A percentile compares a stretch with the other conserved stretches of the same genome.
phyloP scores from a whole-genome alignment of 2,329 filamentous ascomycete species.

The Colletotrichum godetiae region DNA sequence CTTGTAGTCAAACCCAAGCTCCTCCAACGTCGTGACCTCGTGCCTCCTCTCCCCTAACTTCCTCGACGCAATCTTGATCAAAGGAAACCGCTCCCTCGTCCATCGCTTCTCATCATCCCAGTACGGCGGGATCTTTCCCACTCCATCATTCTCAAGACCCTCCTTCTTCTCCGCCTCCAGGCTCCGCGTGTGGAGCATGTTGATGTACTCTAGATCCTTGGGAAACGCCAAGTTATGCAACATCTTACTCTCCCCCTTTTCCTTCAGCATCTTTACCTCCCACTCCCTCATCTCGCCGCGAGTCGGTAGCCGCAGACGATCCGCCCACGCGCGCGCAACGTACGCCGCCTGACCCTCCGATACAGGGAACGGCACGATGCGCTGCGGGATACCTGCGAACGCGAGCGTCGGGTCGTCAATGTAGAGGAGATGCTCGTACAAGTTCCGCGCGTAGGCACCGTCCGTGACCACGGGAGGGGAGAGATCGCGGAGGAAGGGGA shows the following conservation, averaged over 20 bases:
- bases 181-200: constrained; percentile 64
- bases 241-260: constrained; percentile 54
- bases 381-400: constrained; percentile 74
- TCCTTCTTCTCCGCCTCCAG: constrained; percentile 44
- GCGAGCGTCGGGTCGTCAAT: constrained; percentile 72
- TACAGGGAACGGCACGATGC: constrained; percentile 78
- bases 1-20: constrained; percentile 59
- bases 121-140: constrained; percentile 50
- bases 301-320: constrained; percentile 67
- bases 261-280: constrained; percentile 65
- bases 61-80: constrained; percentile 53
- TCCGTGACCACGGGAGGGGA: constrained; percentile 64
- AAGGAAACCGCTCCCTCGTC: constrained; percentile 52
- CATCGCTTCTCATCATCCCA: constrained; percentile 54
- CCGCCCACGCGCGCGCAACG: constrained; percentile 74
- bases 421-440: constrained; percentile 79
- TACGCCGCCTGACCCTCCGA: constrained; percentile 76
- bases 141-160: constrained; percentile 48
- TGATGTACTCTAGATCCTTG: constrained; percentile 70
- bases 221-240: constrained; percentile 59
- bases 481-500: constrained; percentile 73
- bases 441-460: constrained; percentile 68
- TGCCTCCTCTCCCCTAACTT: constrained; percentile 48
- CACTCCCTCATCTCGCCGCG: constrained; percentile 68
- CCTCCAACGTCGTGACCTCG: constrained; percentile 52